Conservation (phyloP, 768 basidiomycete genomes). For the Termitomyces eurrhizus region DNA sequence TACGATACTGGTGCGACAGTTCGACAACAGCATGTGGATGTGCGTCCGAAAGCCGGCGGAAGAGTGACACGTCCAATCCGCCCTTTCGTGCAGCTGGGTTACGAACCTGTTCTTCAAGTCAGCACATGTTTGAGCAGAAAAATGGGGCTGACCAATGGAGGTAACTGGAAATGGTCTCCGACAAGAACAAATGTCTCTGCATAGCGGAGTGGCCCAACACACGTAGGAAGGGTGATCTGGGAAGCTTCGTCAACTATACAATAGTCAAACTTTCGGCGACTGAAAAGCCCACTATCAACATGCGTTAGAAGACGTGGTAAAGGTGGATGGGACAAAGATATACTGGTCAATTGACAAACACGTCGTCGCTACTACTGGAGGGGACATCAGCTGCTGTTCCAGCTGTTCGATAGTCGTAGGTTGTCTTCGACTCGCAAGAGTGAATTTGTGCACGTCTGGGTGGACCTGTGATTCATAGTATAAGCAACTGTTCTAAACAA, state of each 20-base stretch:
- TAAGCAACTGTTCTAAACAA: neutral
- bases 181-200: constrained; percentile 92
- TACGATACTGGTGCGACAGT: constrained; percentile 86
- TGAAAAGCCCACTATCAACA: constrained; percentile 69
- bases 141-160: constrained; percentile 67
- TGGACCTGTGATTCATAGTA: constrained; percentile 55
- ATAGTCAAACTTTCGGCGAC: constrained; percentile 83
- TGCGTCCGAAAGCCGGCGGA: constrained; percentile 82
- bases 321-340: constrained; percentile 24
- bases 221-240: constrained; percentile 94
- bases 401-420: constrained; percentile 77
- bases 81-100: constrained; percentile 75
- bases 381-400: constrained; percentile 77
- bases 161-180: constrained; percentile 96
- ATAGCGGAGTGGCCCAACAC: constrained; percentile 87
- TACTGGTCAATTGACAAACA: constrained; percentile 94
- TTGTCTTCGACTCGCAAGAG: constrained; percentile 50
- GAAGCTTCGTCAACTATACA: constrained; percentile 99
- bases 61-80: constrained; percentile 87
- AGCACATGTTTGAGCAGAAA: neutral
- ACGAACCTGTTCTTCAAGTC: constrained; percentile 54
- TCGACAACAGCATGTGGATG: constrained; percentile 86
- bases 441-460: constrained; percentile 70
- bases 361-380: constrained; percentile 94
- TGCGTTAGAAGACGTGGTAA: neutral